phyloP scores from a whole-genome alignment of 2,329 filamentous ascomycete genomes.

The Tolypocladium amazonense region DNA sequence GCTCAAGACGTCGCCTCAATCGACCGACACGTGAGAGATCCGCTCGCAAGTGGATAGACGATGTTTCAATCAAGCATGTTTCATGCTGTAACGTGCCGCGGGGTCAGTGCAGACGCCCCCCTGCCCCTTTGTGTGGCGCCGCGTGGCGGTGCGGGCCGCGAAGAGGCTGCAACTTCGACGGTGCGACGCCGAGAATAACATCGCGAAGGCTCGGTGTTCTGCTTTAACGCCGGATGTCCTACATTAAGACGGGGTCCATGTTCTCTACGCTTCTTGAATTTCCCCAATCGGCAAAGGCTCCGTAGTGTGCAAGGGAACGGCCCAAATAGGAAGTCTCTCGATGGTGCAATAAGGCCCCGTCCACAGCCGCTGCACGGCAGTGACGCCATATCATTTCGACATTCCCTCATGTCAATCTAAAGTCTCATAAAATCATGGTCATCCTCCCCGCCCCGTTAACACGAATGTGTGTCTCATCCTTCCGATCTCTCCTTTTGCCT shows the following conservation, averaged over 20 bases:
- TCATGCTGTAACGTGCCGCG: background rate
- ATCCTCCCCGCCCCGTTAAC: background rate
- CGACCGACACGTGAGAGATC: background rate
- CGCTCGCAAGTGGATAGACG: background rate
- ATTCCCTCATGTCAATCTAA: constrained; percentile 13
- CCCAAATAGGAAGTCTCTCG: background rate
- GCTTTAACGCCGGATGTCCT: background rate
- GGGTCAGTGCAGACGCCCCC: background rate
- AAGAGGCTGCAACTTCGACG: too few relatives aligned
- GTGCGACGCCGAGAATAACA: too few relatives aligned
- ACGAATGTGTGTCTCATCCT: background rate
- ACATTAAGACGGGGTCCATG: background rate
- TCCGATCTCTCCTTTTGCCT: background rate
- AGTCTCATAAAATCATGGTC: constrained; percentile 3
- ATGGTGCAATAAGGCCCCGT: background rate
- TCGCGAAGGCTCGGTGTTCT: too few relatives aligned
- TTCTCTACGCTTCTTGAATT: background rate
- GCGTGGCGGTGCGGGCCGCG: background rate
- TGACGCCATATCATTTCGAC: constrained; percentile 5
- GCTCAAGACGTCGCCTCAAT: background rate
- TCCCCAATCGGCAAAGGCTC: background rate
- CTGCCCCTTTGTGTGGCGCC: background rate
- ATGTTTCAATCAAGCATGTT: background rate
- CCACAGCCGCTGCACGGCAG: background rate
- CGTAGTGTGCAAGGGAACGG: background rate